A percentile compares a stretch with the other conserved stretches of the same genome.
phyloP scores from a whole-genome alignment of 805 yeast genomes.

The Metschnikowia henanensis region DNA sequence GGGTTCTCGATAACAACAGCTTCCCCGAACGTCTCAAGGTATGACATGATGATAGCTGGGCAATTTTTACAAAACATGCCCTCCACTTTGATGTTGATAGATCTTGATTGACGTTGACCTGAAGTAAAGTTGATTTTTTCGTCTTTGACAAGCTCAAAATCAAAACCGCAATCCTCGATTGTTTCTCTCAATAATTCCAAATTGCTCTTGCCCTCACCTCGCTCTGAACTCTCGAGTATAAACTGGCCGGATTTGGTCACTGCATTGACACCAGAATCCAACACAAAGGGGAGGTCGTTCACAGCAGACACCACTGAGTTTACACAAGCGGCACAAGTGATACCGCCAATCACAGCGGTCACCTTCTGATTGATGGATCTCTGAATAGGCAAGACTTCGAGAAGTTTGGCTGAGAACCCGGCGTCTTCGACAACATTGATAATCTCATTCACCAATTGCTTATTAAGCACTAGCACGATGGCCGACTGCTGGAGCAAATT shows the following conservation, averaged over 20 bases:
- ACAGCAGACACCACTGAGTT: constrained; percentile 52
- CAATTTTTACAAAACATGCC: constrained; percentile 77
- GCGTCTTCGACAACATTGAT: constrained; percentile 27
- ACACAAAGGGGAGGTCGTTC: constrained; percentile 49
- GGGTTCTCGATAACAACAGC: constrained; percentile 57
- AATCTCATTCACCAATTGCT: constrained; percentile 41
- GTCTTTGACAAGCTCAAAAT: constrained; percentile 47
- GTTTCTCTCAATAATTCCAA: constrained; percentile 46
- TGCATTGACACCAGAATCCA: constrained; percentile 52
- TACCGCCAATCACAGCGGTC: constrained; percentile 67
- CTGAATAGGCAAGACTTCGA: constrained; percentile 61
- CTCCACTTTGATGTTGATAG: constrained; percentile 53
- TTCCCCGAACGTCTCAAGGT: constrained; percentile 53
- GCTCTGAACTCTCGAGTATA: constrained; percentile 45
- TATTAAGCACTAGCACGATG: constrained; percentile 51
- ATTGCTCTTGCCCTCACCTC: constrained; percentile 19
- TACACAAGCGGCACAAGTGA: constrained; percentile 74
- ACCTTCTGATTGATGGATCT: constrained; percentile 49
- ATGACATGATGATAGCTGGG: constrained; percentile 54
- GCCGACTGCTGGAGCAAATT: constrained; percentile 55
- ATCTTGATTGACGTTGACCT: constrained; percentile 50
- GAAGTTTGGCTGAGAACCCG: constrained; percentile 48
- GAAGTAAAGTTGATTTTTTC: constrained; percentile 47
- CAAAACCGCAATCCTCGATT: constrained; percentile 69
- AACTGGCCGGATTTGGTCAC: constrained; percentile 66